These are phyloP conservation scores for Hypericum androsaemum DNA, from an alignment of 345 rosid genomes.

Conservation along the genomic window DNA sequence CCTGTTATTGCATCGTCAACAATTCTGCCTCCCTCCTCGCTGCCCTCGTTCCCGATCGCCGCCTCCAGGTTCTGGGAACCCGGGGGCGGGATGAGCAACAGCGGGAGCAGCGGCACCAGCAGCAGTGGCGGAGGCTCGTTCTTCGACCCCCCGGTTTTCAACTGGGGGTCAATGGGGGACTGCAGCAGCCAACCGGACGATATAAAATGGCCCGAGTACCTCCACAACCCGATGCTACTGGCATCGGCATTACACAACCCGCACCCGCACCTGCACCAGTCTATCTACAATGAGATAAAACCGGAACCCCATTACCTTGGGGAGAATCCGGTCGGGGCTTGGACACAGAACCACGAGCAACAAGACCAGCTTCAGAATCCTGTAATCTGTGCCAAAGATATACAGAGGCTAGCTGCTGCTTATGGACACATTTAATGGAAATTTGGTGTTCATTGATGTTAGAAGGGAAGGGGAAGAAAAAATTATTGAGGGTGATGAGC, in stretches of 20 bases:
- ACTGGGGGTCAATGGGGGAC: slow-evolving; percentile 46
- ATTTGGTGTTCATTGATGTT: neutral
- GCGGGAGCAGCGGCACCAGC: slow-evolving; percentile 36
- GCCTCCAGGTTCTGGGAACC: slow-evolving; percentile 38
- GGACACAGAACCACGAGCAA: slow-evolving; percentile 2
- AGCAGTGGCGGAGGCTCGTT: slow-evolving; percentile 40
- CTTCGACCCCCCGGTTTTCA: slow-evolving; percentile 34
- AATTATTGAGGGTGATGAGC: neutral
- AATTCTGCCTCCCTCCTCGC: slow-evolving; percentile 27
- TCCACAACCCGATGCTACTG: slow-evolving; percentile 39
- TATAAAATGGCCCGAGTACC: slow-evolving; percentile 37
- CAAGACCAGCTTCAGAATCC: neutral
- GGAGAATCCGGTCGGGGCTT: slow-evolving; percentile 25
- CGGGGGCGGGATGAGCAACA: slow-evolving; percentile 21
- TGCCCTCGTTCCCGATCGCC: slow-evolving; percentile 20
- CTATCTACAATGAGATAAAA: slow-evolving; percentile 52
- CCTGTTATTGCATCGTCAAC: slow-evolving; percentile 23
- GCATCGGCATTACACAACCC: slow-evolving; percentile 51
- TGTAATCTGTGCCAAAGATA: slow-evolving; percentile 2
- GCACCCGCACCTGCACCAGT: slow-evolving; percentile 23
- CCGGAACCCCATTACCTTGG: slow-evolving; percentile 51
- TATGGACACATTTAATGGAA: slow-evolving; percentile 1
- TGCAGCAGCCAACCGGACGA: slow-evolving; percentile 34
- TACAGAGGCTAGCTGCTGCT: slow-evolving; percentile 5
- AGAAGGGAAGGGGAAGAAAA: neutral